Percentiles rank a stretch among this genome's conserved stretches.
These are phyloP conservation scores for Fusarium subtropicale DNA, from an alignment of 2,329 filamentous ascomycete species.

Conservation along the genomic window DNA sequence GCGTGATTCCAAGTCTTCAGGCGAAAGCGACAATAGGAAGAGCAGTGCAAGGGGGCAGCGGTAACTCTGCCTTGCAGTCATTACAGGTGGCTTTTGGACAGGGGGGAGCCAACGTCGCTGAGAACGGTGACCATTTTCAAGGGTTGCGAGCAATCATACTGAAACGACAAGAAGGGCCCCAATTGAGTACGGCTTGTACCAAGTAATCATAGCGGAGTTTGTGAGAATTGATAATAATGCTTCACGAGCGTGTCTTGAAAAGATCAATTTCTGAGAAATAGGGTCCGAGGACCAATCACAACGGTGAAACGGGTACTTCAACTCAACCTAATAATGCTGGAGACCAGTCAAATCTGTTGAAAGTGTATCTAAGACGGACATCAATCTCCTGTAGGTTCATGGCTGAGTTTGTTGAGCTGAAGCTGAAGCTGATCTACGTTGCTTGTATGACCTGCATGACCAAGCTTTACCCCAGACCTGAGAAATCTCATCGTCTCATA, in stretches of 20 bases:
- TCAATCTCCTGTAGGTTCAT: constrained; percentile 33
- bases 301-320: background rate
- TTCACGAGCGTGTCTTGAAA: background rate
- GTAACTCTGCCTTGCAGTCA: background rate
- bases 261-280: background rate
- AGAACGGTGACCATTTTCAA: constrained; percentile 21
- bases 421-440: background rate
- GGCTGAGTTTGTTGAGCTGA: constrained; percentile 28
- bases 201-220: constrained; percentile 25
- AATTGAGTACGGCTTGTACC: constrained; percentile 8
- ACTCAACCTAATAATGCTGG: background rate
- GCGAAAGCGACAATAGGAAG: background rate
- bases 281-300: background rate
- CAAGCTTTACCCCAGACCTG: background rate
- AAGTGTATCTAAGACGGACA: constrained; percentile 1
- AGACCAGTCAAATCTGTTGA: background rate
- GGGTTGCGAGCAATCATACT: constrained; percentile 34
- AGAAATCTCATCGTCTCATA: background rate
- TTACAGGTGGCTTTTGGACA: constrained; percentile 21
- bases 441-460: background rate
- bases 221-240: background rate
- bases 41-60: background rate
- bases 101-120: constrained; percentile 23
- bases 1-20: constrained; percentile 13
- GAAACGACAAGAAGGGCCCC: constrained; percentile 24